These are phyloP conservation scores for Verbascum thapsus DNA, from an alignment of 257 asterid species.

Conservation along the genomic window DNA sequence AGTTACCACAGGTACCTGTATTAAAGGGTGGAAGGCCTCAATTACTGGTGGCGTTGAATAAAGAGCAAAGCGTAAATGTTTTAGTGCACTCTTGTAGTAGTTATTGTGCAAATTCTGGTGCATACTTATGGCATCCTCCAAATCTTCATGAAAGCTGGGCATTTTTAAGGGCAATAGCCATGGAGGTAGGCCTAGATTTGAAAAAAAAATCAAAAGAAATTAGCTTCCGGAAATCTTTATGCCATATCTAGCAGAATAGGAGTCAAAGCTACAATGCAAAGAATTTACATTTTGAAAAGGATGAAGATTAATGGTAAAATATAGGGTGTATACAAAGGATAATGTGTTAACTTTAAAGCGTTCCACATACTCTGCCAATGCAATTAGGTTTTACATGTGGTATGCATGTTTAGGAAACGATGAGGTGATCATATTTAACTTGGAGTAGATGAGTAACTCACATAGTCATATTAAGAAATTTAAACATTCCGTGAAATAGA, in stretches of 20 bases:
- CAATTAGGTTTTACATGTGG: background rate
- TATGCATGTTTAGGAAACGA: background rate
- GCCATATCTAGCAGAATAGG: slow-evolving; percentile 21
- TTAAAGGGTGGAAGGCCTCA: slow-evolving; percentile 86
- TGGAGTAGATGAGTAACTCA: background rate
- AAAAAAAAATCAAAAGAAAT: slow-evolving; percentile 22
- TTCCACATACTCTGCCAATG: background rate
- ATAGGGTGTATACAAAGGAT: background rate
- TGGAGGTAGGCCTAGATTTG: slow-evolving; percentile 63
- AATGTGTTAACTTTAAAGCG: background rate
- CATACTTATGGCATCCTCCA: slow-evolving; percentile 49
- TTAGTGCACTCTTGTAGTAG: slow-evolving; percentile 55
- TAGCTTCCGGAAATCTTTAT: slow-evolving; percentile 26
- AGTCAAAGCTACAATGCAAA: slow-evolving; percentile 9
- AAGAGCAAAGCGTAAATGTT: slow-evolving; percentile 66
- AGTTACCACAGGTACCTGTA: slow-evolving; percentile 56
- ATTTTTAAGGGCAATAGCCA: slow-evolving; percentile 81
- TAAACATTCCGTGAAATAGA: background rate
- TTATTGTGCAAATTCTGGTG: slow-evolving; percentile 55
- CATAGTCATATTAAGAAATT: background rate
- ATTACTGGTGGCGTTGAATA: slow-evolving; percentile 52
- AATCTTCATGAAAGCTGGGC: slow-evolving; percentile 52
- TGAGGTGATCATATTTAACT: background rate
- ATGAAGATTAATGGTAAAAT: background rate
- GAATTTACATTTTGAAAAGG: slow-evolving; percentile 10